Evolutionary conservation across 2,329 filamentous ascomycete genomes (phyloP).

Genomic region (Fusarium liriodendri): DNA sequence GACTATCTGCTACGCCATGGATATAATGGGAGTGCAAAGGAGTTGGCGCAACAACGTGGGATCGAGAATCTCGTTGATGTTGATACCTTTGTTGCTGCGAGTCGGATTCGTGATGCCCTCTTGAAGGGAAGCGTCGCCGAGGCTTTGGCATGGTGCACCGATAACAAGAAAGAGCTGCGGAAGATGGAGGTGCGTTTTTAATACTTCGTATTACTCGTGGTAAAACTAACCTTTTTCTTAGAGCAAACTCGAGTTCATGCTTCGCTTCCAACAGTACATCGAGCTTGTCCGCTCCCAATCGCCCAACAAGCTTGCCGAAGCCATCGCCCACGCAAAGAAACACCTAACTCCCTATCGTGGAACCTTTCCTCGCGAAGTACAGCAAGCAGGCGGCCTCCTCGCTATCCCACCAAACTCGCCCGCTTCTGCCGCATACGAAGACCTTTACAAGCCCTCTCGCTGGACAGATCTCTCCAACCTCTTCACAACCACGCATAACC

Average conservation of each 20-base stretch:
- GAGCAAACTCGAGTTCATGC: constrained; percentile 90
- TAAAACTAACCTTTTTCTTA: constrained; percentile 47
- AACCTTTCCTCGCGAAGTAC: constrained; percentile 75
- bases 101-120: constrained; percentile 80
- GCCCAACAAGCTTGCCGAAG: constrained; percentile 75
- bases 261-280: constrained; percentile 94
- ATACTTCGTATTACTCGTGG: neutral
- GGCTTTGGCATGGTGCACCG: constrained; percentile 88
- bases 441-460: constrained; percentile 77
- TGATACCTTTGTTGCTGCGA: constrained; percentile 86
- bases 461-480: constrained; percentile 82
- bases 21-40: constrained; percentile 80
- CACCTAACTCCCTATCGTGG: constrained; percentile 79
- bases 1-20: constrained; percentile 91
- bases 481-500: constrained; percentile 89
- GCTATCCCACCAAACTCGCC: constrained; percentile 72
- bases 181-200: constrained; percentile 77
- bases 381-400: constrained; percentile 81
- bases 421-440: constrained; percentile 54
- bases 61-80: constrained; percentile 89
- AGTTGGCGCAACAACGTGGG: constrained; percentile 78
- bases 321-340: constrained; percentile 84
- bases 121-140: constrained; percentile 77
- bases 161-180: constrained; percentile 92
- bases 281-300: constrained; percentile 82